These are phyloP conservation scores for Eucalyptus melliodora DNA, from an alignment of 345 rosid genomes.

Conservation along the genomic window DNA sequence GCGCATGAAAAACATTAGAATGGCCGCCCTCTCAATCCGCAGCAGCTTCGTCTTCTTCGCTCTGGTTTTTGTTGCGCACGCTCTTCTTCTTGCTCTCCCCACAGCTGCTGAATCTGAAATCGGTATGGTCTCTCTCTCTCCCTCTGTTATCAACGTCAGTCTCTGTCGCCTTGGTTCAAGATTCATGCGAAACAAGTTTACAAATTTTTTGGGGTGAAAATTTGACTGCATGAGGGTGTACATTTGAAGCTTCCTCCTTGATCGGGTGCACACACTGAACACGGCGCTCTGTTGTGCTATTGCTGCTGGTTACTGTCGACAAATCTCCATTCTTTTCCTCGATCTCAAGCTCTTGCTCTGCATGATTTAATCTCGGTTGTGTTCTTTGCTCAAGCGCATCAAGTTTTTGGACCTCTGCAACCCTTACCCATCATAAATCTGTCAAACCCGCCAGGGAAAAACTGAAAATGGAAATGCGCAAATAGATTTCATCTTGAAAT, in stretches of 20 bases:
- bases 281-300: not conserved
- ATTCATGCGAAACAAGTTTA: not conserved
- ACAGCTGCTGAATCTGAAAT: constrained; percentile 7
- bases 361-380: not conserved
- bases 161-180: not conserved
- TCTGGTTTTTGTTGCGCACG: not conserved
- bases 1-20: not conserved
- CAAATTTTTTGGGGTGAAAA: not conserved
- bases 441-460: not conserved
- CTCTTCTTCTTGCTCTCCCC: not conserved
- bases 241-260: not conserved
- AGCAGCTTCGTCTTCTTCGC: not conserved
- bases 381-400: not conserved
- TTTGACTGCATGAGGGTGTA: not conserved
- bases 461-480: not conserved
- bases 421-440: not conserved
- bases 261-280: not conserved
- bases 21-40: not conserved
- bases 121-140: constrained; percentile 4
- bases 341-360: not conserved
- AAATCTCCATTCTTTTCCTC: not conserved
- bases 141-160: not conserved
- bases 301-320: not conserved
- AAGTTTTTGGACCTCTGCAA: not conserved
- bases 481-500: not conserved